Percentiles rank a stretch among this genome's conserved stretches.
Conservation (phyloP, 306 rosid species). For the Cyamopsis tetragonoloba region DNA sequence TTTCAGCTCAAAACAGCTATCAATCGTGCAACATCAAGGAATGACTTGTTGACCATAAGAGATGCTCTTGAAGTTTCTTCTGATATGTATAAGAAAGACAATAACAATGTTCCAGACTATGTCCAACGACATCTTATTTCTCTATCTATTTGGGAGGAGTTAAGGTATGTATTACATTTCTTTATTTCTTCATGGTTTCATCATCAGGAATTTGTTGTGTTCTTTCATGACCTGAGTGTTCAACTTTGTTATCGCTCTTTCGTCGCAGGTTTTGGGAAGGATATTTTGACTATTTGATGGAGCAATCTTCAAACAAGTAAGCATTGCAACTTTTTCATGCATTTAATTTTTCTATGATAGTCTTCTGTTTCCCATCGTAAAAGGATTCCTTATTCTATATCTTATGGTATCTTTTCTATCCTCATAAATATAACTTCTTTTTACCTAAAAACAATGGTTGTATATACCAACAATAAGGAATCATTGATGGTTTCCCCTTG, state of each 20-base stretch:
- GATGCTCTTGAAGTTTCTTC: constrained; percentile 99
- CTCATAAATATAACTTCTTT: background rate
- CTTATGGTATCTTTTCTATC: background rate
- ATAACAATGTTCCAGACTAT: constrained; percentile 75
- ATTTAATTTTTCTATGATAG: constrained; percentile 12
- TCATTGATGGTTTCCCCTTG: too few relatives aligned
- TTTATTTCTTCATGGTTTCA: constrained; percentile 15
- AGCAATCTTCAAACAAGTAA: constrained; percentile 80
- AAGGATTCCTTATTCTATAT: constrained; percentile 11
- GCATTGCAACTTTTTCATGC: constrained; percentile 10
- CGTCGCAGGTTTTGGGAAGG: constrained; percentile 95
- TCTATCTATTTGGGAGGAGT: constrained; percentile 93
- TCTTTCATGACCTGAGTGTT: background rate
- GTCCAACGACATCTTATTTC: constrained; percentile 94
- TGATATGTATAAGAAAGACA: constrained; percentile 88
- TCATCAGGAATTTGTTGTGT: background rate
- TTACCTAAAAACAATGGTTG: constrained; percentile 6
- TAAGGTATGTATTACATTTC: constrained; percentile 54
- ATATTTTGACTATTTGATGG: constrained; percentile 92
- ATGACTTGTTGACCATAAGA: constrained; percentile 76
- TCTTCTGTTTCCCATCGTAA: background rate
- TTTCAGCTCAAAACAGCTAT: constrained; percentile 94
- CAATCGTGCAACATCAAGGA: constrained; percentile 83
- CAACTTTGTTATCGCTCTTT: constrained; percentile 19
- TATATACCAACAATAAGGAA: too few relatives aligned